phyloP scores from a whole-genome alignment of 371 early-diverging fungal genomes.

The Circinella minor region DNA sequence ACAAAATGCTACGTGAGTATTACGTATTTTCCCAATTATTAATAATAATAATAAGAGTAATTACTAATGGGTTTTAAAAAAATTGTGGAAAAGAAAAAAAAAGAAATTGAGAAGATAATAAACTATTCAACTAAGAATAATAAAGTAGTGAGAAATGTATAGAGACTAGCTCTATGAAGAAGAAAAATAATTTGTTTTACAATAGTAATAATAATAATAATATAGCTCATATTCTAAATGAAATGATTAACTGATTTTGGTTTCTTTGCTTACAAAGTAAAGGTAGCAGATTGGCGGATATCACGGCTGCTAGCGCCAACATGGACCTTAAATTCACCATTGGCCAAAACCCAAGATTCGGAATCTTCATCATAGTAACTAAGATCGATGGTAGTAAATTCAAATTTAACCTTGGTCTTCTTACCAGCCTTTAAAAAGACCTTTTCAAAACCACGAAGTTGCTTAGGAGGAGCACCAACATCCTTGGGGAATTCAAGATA shows the following conservation, averaged over 20 bases:
- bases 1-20: too few species aligned
- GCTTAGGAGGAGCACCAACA: conserved; percentile 45
- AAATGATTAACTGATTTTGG: background rate
- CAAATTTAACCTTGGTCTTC: conserved; percentile 33
- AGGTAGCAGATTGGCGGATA: conserved; percentile 29
- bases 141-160: background rate
- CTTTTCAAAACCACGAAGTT: conserved; percentile 51
- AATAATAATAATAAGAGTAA: too few species aligned
- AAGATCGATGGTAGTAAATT: conserved; percentile 27
- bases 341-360: conserved; percentile 30
- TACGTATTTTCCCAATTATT: too few species aligned
- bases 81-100: too few species aligned
- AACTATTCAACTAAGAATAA: background rate
- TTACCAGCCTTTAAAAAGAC: conserved; percentile 32
- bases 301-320: conserved; percentile 56
- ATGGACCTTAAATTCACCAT: conserved; percentile 37
- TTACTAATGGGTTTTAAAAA: too few species aligned
- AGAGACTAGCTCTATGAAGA: background rate
- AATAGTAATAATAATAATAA: too few species aligned
- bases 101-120: too few species aligned
- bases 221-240: background rate
- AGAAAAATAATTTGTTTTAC: background rate
- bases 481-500: conserved; percentile 57
- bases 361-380: conserved; percentile 35
- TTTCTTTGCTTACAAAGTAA: conserved; percentile 18